Evolutionary conservation across 345 rosid species (phyloP).

Genomic region (rapeseed (Brassica napus)): DNA sequence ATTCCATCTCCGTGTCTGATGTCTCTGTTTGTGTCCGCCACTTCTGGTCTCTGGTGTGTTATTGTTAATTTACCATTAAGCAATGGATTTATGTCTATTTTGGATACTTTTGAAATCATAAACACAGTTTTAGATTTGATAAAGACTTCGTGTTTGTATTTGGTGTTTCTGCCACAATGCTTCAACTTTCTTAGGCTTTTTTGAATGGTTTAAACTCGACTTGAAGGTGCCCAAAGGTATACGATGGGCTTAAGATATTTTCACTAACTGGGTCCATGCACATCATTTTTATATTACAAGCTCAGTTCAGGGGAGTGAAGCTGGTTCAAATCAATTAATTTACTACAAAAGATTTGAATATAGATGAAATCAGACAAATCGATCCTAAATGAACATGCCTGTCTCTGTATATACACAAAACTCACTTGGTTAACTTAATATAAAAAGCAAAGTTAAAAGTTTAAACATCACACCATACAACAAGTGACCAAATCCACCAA

Average conservation of each 20-base stretch:
- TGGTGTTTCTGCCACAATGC: not conserved
- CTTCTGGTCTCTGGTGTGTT: constrained; percentile 33
- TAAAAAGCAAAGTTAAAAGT: no score
- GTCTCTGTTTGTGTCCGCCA: constrained; percentile 33
- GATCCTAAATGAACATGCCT: not conserved
- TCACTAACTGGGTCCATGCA: not conserved
- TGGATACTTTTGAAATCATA: not conserved
- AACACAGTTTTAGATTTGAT: not conserved
- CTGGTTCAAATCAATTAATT: not conserved
- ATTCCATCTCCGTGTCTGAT: constrained; percentile 10
- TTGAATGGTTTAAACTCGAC: not conserved
- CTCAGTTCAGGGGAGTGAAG: not conserved
- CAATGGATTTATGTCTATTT: constrained; percentile 19
- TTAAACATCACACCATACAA: not conserved
- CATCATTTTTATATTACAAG: not conserved
- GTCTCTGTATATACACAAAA: not conserved
- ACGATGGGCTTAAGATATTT: constrained; percentile 2
- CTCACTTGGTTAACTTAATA: no score
- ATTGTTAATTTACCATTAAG: constrained; percentile 31
- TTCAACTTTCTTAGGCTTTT: not conserved
- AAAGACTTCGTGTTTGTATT: not conserved
- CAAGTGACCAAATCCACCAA: not conserved
- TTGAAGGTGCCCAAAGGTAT: constrained; percentile 17
- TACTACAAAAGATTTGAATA: no score
- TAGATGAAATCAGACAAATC: not conserved